phyloP scores from a whole-genome alignment of 441 rosid species.

The Hura crepitans region DNA sequence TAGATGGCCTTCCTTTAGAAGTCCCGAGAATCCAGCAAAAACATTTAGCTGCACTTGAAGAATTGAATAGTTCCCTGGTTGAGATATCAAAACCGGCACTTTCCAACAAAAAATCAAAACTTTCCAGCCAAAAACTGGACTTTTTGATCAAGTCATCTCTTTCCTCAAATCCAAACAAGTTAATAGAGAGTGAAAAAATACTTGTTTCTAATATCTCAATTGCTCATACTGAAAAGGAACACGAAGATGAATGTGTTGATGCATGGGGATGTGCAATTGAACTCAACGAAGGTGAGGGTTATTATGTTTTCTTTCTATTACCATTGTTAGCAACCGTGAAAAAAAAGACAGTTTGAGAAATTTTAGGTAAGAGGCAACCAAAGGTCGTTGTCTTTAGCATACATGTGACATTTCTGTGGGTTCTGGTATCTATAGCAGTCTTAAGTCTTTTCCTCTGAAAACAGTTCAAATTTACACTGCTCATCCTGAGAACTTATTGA shows the following conservation, averaged over 20 bases:
- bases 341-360: not conserved
- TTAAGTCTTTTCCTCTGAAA: not conserved
- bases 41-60: constrained; percentile 15
- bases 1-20: constrained; percentile 5
- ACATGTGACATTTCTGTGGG: not conserved
- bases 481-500: not conserved
- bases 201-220: not conserved
- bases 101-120: not conserved
- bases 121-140: not conserved
- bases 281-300: constrained; percentile 17
- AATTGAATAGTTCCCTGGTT: not conserved
- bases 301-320: not conserved
- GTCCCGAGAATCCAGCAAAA: not conserved
- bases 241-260: not conserved
- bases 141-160: not conserved
- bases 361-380: not conserved
- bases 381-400: not conserved
- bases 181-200: not conserved
- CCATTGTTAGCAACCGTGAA: not conserved
- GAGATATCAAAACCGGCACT: constrained; percentile 1
- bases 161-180: not conserved
- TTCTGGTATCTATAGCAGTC: not conserved
- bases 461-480: not conserved
- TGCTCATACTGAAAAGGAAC: not conserved
- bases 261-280: not conserved